Evolutionary conservation across 208 protist genomes (phyloP).

Genomic region (Strigomonas galati): DNA sequence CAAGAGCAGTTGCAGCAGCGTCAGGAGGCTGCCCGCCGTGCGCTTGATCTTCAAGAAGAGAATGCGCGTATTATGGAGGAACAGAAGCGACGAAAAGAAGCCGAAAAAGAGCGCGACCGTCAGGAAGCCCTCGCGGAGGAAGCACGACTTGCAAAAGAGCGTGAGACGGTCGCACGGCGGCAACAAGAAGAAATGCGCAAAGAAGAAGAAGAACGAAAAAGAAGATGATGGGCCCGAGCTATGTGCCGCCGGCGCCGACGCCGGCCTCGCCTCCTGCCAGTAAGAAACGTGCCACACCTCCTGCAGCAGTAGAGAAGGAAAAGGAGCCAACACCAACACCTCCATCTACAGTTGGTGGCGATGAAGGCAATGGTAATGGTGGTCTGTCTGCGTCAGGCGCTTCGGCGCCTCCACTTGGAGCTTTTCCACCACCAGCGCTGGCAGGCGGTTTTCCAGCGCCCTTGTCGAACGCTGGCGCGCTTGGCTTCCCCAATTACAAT

Average conservation of each 20-base stretch:
- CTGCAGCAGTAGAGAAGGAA: background rate
- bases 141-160: conserved; percentile 39
- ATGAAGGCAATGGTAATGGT: background rate
- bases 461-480: background rate
- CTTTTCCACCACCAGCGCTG: background rate
- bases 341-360: background rate
- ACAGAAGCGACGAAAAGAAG: conserved; percentile 39
- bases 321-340: background rate
- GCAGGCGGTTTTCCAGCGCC: background rate
- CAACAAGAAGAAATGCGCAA: conserved; percentile 51
- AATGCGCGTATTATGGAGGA: conserved; percentile 65
- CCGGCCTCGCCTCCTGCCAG: background rate
- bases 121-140: conserved; percentile 47
- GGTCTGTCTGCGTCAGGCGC: background rate
- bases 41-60: conserved; percentile 68
- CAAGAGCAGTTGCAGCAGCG: too few species aligned
- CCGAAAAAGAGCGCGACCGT: conserved; percentile 33
- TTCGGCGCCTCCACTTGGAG: background rate
- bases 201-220: conserved; percentile 36
- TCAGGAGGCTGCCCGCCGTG: conserved; percentile 33
- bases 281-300: background rate
- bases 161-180: conserved; percentile 32
- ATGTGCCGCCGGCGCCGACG: conserved; percentile 17
- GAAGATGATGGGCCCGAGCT: conserved; percentile 35
- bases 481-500: too few species aligned